phyloP scores from a whole-genome alignment of 495 filamentous ascomycete species.

The Bryoglossum gracile region DNA sequence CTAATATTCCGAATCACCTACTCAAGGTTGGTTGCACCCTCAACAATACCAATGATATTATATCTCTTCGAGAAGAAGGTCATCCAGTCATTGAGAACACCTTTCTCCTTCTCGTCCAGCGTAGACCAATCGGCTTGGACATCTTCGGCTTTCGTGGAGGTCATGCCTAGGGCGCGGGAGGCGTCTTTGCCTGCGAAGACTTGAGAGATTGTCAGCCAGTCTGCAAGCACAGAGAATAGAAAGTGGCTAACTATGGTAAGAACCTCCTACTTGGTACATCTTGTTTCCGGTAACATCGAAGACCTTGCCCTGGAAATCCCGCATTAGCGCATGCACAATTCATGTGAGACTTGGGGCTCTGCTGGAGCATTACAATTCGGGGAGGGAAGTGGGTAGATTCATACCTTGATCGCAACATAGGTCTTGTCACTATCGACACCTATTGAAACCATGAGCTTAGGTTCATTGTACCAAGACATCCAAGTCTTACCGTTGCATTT shows the following conservation, averaged over 20 bases:
- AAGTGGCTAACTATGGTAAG: conserved; percentile 66
- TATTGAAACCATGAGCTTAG: conserved; percentile 34
- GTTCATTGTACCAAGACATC: too few relatives aligned
- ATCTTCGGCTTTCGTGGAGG: conserved; percentile 80
- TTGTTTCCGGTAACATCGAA: conserved; percentile 89
- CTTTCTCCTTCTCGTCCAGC: conserved; percentile 80
- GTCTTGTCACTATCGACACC: conserved; percentile 60
- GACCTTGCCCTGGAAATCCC: conserved; percentile 57
- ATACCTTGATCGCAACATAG: conserved; percentile 89
- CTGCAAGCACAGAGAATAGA: background rate
- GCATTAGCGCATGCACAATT: background rate
- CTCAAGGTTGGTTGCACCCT: conserved; percentile 5
- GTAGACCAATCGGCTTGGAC: conserved; percentile 79
- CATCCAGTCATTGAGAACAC: conserved; percentile 79
- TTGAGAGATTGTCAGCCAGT: conserved; percentile 27
- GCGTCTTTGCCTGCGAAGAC: conserved; percentile 95
- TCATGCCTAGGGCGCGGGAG: conserved; percentile 78
- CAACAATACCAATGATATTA: conserved; percentile 78
- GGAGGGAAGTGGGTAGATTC: conserved; percentile 12
- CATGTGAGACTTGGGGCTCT: background rate
- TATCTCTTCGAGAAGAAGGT: conserved; percentile 96
- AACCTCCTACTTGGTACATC: conserved; percentile 73
- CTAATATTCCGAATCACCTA: background rate
- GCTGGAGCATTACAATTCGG: background rate
- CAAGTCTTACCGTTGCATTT: conserved; percentile 75